Conservation (phyloP, 306 rosid species). For the Begonia fuchsioides region DNA sequence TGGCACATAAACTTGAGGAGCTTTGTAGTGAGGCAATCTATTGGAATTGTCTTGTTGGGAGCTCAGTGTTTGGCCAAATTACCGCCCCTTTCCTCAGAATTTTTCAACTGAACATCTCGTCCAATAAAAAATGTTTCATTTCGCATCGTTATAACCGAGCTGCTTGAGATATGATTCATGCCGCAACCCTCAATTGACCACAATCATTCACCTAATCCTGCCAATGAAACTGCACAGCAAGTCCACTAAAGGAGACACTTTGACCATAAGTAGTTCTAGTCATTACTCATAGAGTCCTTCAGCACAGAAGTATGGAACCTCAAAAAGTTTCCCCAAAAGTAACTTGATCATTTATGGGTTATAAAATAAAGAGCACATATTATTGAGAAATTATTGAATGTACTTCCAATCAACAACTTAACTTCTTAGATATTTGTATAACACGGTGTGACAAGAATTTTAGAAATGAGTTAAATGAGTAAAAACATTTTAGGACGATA, state of each 20-base stretch:
- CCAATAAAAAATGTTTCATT: conserved; percentile 37
- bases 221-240: conserved; percentile 85
- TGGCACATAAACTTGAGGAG: conserved; percentile 82
- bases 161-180: conserved; percentile 76
- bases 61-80: not conserved
- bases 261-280: conserved; percentile 87
- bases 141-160: conserved; percentile 37
- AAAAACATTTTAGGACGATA: no score
- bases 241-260: conserved; percentile 66
- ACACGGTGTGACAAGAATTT: no score
- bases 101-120: conserved; percentile 73
- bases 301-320: not conserved
- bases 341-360: no score
- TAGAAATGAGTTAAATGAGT: no score
- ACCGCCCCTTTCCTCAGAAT: not conserved
- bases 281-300: conserved; percentile 45
- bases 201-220: conserved; percentile 83
- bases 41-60: conserved; percentile 53
- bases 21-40: conserved; percentile 69
- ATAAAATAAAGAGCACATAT: no score
- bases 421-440: no score
- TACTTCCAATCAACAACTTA: no score
- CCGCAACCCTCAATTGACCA: conserved; percentile 82
- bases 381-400: no score
- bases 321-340: not conserved